Evolutionary conservation across 1,284 basidiomycete species (phyloP), one percentile per base, ranked within the genome.

Genomic region (Meira miltonrushii): DNA sequence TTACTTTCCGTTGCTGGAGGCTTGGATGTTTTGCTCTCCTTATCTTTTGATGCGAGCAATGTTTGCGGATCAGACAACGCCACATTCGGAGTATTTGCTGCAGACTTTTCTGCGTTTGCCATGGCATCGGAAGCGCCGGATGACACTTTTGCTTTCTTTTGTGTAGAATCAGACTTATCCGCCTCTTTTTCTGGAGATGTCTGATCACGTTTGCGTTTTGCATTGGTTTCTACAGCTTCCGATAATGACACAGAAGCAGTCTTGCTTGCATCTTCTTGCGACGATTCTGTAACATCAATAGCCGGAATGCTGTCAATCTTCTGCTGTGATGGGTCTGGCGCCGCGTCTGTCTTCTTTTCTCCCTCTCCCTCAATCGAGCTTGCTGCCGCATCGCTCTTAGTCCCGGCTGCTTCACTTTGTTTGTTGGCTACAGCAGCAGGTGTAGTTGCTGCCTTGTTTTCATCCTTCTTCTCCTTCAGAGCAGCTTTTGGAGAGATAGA

Each of bases 121-220:
- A 38, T 6, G 3, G 13, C 50, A 41, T 12, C 28, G 21, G 5
- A 5, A n/a, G 23, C 50, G 8, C 11, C 50, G 5, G 39, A 7
- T 23, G 11, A 13, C 8, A 33, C 7, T 38, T 7, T 52, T n/a
- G 17, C 56, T 58, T 55, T 19, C 21, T 28, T 25, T 57, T 57
- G 39, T 2, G 9, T 15, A 1, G n/a, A 11, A 21, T 21, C 56
- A 17, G 55, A 47, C 9, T 57, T 62, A 25, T 46, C 23, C 46
- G 53, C 46, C 3, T 46, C 58, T 50, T 15, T 46, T 23, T 59
- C 60, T 7, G 38, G 23, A n/a, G 47, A 53, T 47, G 39, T 38
- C 17, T 50, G 21, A 9, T 41, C 59, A 25, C 17, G 43, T 21
- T 47, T 49, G 10, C 15, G 49, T 15, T 38, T 19, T 23, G 37